These are phyloP conservation scores for Theobroma cacao DNA, from an alignment of 345 rosid species.

Conservation along the genomic window DNA sequence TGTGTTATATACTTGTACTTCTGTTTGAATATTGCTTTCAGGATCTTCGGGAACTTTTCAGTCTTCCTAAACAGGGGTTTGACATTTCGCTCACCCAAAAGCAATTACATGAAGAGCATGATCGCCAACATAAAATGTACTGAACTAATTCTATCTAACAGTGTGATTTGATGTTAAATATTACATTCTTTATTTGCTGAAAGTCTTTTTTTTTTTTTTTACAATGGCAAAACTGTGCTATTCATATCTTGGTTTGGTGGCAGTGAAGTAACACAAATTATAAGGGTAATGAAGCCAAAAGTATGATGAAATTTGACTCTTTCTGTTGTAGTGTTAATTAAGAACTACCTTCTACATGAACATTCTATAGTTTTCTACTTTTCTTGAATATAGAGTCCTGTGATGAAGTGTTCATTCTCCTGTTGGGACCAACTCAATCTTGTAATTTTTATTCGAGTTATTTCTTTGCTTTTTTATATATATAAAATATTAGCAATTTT, in stretches of 20 bases:
- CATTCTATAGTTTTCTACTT: neutral
- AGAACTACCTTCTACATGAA: neutral
- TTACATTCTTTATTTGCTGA: neutral
- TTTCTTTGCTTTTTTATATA: neutral
- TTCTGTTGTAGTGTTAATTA: neutral
- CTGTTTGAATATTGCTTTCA: conserved; percentile 23
- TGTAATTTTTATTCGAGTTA: neutral
- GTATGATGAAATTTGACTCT: neutral
- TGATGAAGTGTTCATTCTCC: neutral
- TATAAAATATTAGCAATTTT: neutral
- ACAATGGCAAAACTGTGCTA: neutral
- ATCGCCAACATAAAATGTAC: conserved; percentile 68
- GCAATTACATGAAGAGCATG: conserved; percentile 91
- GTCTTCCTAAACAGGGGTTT: conserved; percentile 87
- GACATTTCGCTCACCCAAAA: conserved; percentile 84
- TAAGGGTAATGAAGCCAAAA: neutral
- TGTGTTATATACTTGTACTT: neutral
- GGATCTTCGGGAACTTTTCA: conserved; percentile 90
- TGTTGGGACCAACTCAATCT: neutral
- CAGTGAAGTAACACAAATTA: neutral
- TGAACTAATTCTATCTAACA: neutral
- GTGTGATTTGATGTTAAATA: neutral
- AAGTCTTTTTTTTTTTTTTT: neutral
- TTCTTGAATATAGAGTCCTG: neutral
- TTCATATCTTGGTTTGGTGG: neutral